Conservation (phyloP, 768 basidiomycete genomes). For the Podaxis sp. region DNA sequence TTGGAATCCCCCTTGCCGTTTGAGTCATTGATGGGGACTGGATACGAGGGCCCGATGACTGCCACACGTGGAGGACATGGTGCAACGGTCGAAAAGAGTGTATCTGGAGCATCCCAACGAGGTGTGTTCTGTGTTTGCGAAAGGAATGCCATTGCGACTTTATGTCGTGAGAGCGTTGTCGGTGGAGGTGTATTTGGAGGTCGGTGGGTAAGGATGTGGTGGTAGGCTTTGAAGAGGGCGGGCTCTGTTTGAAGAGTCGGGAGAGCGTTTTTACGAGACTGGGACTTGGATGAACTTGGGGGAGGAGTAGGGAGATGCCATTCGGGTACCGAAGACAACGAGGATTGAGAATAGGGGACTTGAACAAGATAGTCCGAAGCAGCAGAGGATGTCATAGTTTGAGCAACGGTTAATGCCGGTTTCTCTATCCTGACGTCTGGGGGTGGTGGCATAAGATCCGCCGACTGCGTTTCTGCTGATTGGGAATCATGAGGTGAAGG, state of each 20-base stretch:
- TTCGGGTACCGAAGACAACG: slow-evolving; percentile 61
- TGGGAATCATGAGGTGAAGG: slow-evolving; percentile 29
- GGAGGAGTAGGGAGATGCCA: slow-evolving; percentile 64
- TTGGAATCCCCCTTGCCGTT: slow-evolving; percentile 31
- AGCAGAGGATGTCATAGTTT: slow-evolving; percentile 46
- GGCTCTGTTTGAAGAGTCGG: slow-evolving; percentile 61
- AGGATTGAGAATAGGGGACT: slow-evolving; percentile 74
- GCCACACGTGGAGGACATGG: slow-evolving; percentile 64
- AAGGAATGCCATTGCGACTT: slow-evolving; percentile 73
- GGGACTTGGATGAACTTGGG: slow-evolving; percentile 21
- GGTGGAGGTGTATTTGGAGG: slow-evolving; percentile 46
- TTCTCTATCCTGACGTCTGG: slow-evolving; percentile 36
- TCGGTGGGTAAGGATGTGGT: slow-evolving; percentile 75
- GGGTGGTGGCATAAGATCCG: slow-evolving; percentile 18
- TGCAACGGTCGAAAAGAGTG: slow-evolving; percentile 57
- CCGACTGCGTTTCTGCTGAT: slow-evolving; percentile 33
- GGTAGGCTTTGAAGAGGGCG: slow-evolving; percentile 68
- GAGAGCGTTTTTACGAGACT: slow-evolving; percentile 26
- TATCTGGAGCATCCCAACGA: slow-evolving; percentile 70
- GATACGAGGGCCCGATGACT: slow-evolving; percentile 65
- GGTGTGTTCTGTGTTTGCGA: slow-evolving; percentile 52
- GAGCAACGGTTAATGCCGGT: slow-evolving; percentile 38
- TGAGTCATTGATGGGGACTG: slow-evolving; percentile 44
- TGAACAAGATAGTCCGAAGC: slow-evolving; percentile 71
- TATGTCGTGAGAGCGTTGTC: slow-evolving; percentile 65